phyloP scores from a whole-genome alignment of 768 basidiomycete species.

The Flagelloscypha sp. region DNA sequence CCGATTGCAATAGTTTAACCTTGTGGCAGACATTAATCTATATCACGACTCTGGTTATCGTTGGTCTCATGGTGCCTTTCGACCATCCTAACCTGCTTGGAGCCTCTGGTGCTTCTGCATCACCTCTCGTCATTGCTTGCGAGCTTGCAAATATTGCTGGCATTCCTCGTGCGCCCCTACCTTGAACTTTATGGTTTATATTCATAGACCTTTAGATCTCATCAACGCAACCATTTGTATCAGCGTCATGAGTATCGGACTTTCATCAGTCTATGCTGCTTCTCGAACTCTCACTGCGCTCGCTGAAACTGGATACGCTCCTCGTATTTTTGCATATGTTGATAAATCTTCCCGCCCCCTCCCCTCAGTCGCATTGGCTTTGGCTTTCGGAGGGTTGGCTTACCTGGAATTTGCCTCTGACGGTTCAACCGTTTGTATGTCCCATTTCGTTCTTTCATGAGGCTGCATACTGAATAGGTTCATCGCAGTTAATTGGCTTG shows the following conservation, averaged over 20 bases:
- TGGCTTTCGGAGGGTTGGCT: conserved; percentile 31
- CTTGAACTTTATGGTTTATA: too few relatives aligned
- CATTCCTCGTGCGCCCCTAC: too few relatives aligned
- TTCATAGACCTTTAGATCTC: too few relatives aligned
- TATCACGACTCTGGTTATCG: conserved; percentile 34
- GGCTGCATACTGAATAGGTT: neutral
- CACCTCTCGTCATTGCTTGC: conserved; percentile 38
- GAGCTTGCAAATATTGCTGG: conserved; percentile 32
- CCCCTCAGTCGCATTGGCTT: conserved; percentile 29
- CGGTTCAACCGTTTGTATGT: conserved; percentile 32
- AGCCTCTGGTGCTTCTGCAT: conserved; percentile 31
- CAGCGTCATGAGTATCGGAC: conserved; percentile 37
- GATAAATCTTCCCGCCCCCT: conserved; percentile 40
- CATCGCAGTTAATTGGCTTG: conserved; percentile 34
- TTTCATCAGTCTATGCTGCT: conserved; percentile 38
- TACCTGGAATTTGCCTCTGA: conserved; percentile 29
- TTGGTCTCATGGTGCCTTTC: conserved; percentile 31
- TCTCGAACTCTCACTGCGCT: conserved; percentile 38
- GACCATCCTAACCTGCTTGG: conserved; percentile 27
- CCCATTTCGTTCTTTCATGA: neutral
- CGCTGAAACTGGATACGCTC: conserved; percentile 39
- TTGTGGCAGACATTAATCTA: conserved; percentile 39
- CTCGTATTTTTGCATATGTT: conserved; percentile 34
- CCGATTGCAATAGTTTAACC: neutral
- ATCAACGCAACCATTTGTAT: conserved; percentile 38